phyloP scores from a whole-genome alignment of 1,284 basidiomycete genomes.

The Heliocybe sulcata region DNA sequence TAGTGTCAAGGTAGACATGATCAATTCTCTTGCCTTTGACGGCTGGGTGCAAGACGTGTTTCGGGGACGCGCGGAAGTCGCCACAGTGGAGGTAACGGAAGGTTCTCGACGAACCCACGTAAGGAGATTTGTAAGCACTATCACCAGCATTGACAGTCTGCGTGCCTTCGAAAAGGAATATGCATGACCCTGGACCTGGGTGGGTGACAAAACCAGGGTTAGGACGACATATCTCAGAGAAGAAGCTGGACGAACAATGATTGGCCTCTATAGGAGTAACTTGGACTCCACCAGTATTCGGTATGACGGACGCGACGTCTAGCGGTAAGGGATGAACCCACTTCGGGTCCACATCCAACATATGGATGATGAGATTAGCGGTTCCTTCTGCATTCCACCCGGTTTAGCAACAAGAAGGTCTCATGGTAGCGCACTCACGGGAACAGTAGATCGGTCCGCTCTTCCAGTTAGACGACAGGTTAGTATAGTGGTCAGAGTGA shows the following conservation, averaged over 20 bases:
- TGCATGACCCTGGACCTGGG: conserved; percentile 80
- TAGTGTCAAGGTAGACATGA: conserved; percentile 92
- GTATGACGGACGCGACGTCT: conserved; percentile 69
- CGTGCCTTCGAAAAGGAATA: conserved; percentile 90
- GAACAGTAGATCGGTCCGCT: conserved; percentile 95
- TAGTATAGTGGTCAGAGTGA: conserved; percentile 93
- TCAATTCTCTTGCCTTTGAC: conserved; percentile 78
- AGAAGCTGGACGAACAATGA: conserved; percentile 54
- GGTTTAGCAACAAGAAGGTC: not conserved
- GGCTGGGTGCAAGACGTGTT: conserved; percentile 76
- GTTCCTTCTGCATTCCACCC: conserved; percentile 47
- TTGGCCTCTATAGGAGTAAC: conserved; percentile 98
- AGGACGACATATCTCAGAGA: not conserved
- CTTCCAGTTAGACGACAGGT: conserved; percentile 81
- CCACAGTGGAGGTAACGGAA: conserved; percentile 96
- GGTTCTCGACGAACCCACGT: conserved; percentile 57
- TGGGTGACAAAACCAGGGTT: too few species aligned
- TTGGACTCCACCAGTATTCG: conserved; percentile 78
- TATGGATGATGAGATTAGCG: conserved; percentile 85
- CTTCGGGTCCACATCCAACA: conserved; percentile 80
- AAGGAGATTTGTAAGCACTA: conserved; percentile 62
- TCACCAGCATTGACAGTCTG: conserved; percentile 88
- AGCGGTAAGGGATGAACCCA: conserved; percentile 87
- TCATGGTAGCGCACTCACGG: conserved; percentile 17
- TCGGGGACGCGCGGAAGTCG: conserved; percentile 86